A percentile compares a stretch with the other conserved stretches of the same genome.
Conservation (phyloP, 176 grass and related monocot species). For the Oryza glumipatula region DNA sequence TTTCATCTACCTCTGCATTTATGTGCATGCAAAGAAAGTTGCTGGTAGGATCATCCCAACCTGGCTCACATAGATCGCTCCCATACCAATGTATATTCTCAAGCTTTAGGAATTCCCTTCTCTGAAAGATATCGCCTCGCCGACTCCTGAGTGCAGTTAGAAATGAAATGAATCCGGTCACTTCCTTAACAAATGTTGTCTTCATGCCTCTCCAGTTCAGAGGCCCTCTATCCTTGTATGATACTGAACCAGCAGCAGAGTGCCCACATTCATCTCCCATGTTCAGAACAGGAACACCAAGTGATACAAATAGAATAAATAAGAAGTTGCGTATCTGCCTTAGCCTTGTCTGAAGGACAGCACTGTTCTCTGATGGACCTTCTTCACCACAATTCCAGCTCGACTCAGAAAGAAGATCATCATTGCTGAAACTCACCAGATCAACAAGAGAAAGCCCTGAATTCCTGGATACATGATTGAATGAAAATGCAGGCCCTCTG, state of each 20-base stretch:
- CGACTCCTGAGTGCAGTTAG: constrained; percentile 66
- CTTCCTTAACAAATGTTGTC: constrained; percentile 70
- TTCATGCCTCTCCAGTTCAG: constrained; percentile 72
- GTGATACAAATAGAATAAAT: constrained; percentile 80
- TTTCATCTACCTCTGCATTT: constrained; percentile 54
- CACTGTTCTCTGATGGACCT: constrained; percentile 61
- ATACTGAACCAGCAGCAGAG: constrained; percentile 69
- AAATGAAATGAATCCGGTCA: constrained; percentile 79
- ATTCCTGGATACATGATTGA: constrained; percentile 89
- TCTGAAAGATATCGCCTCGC: constrained; percentile 72
- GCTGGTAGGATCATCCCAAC: constrained; percentile 65
- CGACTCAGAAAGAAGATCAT: constrained; percentile 63
- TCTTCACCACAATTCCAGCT: constrained; percentile 97
- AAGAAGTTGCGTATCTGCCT: constrained; percentile 88
- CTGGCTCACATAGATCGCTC: constrained; percentile 61
- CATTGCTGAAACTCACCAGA: constrained; percentile 78
- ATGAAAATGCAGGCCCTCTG: constrained; percentile 84
- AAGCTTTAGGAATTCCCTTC: constrained; percentile 74
- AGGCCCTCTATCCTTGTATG: constrained; percentile 65
- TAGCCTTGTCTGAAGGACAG: constrained; percentile 74
- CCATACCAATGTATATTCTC: constrained; percentile 92
- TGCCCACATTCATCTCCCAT: constrained; percentile 90
- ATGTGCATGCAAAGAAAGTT: constrained; percentile 73
- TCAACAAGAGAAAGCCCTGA: constrained; percentile 85
- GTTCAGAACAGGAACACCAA: constrained; percentile 83